These are phyloP conservation scores for Nakazawaea molendinolei DNA, from an alignment of 805 yeast species.

Conservation along the genomic window DNA sequence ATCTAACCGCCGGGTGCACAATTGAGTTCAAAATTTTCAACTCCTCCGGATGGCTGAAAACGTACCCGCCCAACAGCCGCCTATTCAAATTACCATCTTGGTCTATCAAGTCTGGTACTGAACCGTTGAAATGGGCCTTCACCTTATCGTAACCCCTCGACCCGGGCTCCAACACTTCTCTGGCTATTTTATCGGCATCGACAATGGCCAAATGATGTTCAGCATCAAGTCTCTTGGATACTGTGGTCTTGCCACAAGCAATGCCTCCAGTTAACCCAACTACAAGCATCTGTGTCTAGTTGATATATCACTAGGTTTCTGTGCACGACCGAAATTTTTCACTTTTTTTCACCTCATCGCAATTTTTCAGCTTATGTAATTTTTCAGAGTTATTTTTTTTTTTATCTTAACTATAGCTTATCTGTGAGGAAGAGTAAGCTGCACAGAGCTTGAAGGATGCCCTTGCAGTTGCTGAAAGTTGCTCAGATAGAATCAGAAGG, in stretches of 20 bases:
- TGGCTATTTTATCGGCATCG: constrained; percentile 90
- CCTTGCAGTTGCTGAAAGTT: too few relatives aligned
- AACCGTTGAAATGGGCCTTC: constrained; percentile 48
- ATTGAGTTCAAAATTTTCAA: constrained; percentile 59
- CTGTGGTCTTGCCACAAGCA: constrained; percentile 95
- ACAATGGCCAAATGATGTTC: constrained; percentile 52
- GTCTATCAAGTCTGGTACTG: constrained; percentile 43
- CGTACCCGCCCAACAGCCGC: constrained; percentile 66
- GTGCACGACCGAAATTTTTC: too few relatives aligned
- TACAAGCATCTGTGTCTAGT: too few relatives aligned
- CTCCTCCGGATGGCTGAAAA: constrained; percentile 62
- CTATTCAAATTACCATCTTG: constrained; percentile 56
- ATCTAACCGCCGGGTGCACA: constrained; percentile 82
- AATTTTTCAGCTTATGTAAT: too few relatives aligned
- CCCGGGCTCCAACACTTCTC: constrained; percentile 81
- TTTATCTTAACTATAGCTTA: too few relatives aligned
- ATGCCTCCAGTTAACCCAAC: constrained; percentile 98
- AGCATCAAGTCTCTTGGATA: constrained; percentile 50
- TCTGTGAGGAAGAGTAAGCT: too few relatives aligned
- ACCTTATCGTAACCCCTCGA: constrained; percentile 61
- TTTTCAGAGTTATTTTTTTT: too few relatives aligned
- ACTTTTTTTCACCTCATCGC: too few relatives aligned
- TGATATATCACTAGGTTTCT: too few relatives aligned
- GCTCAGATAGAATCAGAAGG: too few relatives aligned
- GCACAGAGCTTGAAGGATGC: too few relatives aligned